phyloP scores from a whole-genome alignment of 345 rosid species.

The Psidium guajava region DNA sequence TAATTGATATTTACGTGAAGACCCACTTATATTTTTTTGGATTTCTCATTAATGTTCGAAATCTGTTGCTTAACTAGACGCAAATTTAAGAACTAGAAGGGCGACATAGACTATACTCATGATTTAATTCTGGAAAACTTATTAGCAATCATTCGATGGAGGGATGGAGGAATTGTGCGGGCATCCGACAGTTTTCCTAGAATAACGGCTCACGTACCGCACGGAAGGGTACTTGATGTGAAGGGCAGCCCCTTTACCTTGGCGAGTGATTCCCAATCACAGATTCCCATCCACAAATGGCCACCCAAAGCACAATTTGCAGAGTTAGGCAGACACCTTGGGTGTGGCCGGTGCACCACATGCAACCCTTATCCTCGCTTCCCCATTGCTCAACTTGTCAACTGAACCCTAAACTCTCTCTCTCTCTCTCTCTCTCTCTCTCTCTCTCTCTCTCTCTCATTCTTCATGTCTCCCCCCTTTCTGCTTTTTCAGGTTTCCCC shows the following conservation, averaged over 20 bases:
- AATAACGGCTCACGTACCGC: slow-evolving; percentile 12
- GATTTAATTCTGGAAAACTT: background rate
- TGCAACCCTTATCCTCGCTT: background rate
- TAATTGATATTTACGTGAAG: background rate
- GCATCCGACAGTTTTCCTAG: slow-evolving; percentile 12
- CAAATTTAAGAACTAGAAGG: background rate
- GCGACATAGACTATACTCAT: background rate
- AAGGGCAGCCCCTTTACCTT: slow-evolving; percentile 2
- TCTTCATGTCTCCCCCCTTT: background rate
- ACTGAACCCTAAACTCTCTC: background rate
- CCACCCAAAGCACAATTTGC: background rate
- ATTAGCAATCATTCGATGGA: background rate
- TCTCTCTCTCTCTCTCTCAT: background rate
- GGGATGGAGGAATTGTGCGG: background rate
- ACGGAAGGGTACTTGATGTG: slow-evolving; percentile 34
- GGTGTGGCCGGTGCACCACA: background rate
- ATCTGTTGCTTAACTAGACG: background rate
- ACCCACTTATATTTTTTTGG: background rate
- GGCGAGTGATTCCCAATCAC: background rate
- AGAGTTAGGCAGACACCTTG: background rate
- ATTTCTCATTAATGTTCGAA: background rate
- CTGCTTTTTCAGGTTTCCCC: slow-evolving; percentile 1
- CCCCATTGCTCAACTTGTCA: background rate
- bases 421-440: background rate
- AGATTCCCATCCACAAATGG: background rate